These are phyloP conservation scores for Centrapalus pauciflorus DNA, from an alignment of 129 eudicot genomes.

Conservation along the genomic window DNA sequence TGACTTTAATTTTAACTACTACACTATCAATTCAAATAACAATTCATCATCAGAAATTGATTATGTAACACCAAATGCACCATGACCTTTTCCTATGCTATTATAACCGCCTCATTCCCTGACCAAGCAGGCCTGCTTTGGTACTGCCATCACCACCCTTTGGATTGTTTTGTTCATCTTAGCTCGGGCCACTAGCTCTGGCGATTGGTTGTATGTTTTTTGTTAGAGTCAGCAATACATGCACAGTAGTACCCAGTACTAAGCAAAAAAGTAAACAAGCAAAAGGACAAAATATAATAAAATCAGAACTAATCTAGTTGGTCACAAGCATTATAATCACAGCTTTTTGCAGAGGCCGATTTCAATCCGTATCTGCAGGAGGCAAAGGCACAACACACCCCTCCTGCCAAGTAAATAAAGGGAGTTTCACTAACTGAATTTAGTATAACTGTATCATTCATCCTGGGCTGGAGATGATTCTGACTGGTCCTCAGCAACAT, in stretches of 20 bases:
- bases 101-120: too few species aligned
- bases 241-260: neutral
- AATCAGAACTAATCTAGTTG: neutral
- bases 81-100: too few species aligned
- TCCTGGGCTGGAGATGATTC: conserved; percentile 30
- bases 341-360: conserved; percentile 9
- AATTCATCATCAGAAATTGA: too few species aligned
- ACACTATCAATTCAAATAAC: too few species aligned
- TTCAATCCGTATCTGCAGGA: conserved; percentile 29
- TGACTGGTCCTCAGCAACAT: conserved; percentile 21
- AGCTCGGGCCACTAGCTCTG: too few species aligned
- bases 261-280: neutral
- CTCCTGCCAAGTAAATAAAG: conserved; percentile 27
- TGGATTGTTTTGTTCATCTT: too few species aligned
- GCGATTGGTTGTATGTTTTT: neutral
- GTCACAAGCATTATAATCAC: conserved; percentile 12
- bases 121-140: too few species aligned
- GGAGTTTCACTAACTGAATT: conserved; percentile 29
- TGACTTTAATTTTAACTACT: too few species aligned
- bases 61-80: too few species aligned
- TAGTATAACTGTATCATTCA: conserved; percentile 21
- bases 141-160: too few species aligned
- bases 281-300: conserved; percentile 1
- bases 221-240: neutral
- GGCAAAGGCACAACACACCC: conserved; percentile 39